A percentile compares a stretch with the other conserved stretches of the same genome.
Conservation (phyloP, 169 alveolate genomes). For the Cryptosporidium ubiquitum region DNA sequence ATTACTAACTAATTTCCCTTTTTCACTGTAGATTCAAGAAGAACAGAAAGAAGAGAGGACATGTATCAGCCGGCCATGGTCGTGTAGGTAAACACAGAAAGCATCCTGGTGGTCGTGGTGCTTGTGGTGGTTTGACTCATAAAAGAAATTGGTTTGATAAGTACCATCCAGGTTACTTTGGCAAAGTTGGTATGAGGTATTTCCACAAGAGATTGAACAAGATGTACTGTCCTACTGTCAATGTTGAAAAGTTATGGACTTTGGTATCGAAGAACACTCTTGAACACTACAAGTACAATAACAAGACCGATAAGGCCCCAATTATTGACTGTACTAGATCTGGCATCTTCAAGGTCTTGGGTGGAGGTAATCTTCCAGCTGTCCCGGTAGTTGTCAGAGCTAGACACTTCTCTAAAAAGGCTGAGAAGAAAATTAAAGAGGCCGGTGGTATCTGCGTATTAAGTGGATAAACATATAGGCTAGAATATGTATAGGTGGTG, state of each 20-base stretch:
- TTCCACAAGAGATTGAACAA: slow-evolving; percentile 93
- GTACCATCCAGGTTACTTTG: slow-evolving; percentile 99
- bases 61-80: slow-evolving; percentile 98
- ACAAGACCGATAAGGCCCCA: slow-evolving; percentile 90
- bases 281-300: slow-evolving; percentile 85
- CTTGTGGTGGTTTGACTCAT: slow-evolving; percentile 98
- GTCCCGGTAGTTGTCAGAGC: slow-evolving; percentile 98
- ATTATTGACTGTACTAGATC: slow-evolving; percentile 96
- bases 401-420: slow-evolving; percentile 93
- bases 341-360: slow-evolving; percentile 98
- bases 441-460: slow-evolving; percentile 97
- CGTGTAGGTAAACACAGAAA: slow-evolving; percentile 99
- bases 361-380: slow-evolving; percentile 93
- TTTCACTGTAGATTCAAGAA: slow-evolving; percentile 87
- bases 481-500: neutral
- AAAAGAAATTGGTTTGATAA: slow-evolving; percentile 94
- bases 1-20: slow-evolving; percentile 33
- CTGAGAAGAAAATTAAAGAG: slow-evolving; percentile 96
- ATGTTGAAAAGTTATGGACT: slow-evolving; percentile 95
- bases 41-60: slow-evolving; percentile 98
- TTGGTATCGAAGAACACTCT: slow-evolving; percentile 93
- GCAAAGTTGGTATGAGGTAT: slow-evolving; percentile 98
- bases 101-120: slow-evolving; percentile 99
- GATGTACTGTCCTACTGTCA: slow-evolving; percentile 89
- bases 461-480: slow-evolving; percentile 86